Percentiles rank a stretch among this genome's conserved stretches.
These are phyloP conservation scores for Sophora flavescens DNA, from an alignment of 306 rosid species.

Conservation along the genomic window DNA sequence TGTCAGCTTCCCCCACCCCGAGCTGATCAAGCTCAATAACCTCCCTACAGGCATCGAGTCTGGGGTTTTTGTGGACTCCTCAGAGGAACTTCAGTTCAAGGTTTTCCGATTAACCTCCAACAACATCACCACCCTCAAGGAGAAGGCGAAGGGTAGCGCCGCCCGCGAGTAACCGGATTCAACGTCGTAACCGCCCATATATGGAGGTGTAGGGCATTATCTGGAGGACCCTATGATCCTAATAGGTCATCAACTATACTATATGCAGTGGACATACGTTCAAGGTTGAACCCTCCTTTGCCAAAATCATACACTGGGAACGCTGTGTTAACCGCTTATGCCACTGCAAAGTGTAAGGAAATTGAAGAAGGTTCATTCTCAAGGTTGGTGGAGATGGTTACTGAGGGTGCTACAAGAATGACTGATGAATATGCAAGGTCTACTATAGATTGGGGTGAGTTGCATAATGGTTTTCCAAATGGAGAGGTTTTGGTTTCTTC, in stretches of 20 bases:
- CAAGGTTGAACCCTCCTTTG: conserved; percentile 59
- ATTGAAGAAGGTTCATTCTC: conserved; percentile 51
- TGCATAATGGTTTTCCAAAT: conserved; percentile 68
- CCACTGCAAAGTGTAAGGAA: conserved; percentile 52
- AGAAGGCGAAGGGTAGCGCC: conserved; percentile 50
- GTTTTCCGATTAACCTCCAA: conserved; percentile 52
- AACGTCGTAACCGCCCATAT: conserved; percentile 65
- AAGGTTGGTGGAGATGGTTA: conserved; percentile 65
- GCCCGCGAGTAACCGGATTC: conserved; percentile 49
- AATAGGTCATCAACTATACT: conserved; percentile 60
- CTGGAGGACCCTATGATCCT: conserved; percentile 40
- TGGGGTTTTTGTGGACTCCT: conserved; percentile 62
- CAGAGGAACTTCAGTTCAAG: conserved; percentile 59
- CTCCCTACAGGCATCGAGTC: conserved; percentile 31
- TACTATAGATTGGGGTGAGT: conserved; percentile 74
- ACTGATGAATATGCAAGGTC: conserved; percentile 73
- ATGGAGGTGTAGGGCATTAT: conserved; percentile 78
- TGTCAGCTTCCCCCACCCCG: conserved; percentile 70
- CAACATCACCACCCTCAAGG: conserved; percentile 57
- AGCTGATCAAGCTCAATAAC: conserved; percentile 52
- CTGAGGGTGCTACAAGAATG: conserved; percentile 66
- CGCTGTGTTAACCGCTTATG: conserved; percentile 61
- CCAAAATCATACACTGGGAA: conserved; percentile 57
- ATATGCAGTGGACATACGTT: conserved; percentile 70
- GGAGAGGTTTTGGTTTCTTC: conserved; percentile 84